A percentile compares a stretch with the other conserved stretches of the same genome.
These are phyloP conservation scores for Conringia planisiliqua DNA, from an alignment of 345 rosid species.

Conservation along the genomic window DNA sequence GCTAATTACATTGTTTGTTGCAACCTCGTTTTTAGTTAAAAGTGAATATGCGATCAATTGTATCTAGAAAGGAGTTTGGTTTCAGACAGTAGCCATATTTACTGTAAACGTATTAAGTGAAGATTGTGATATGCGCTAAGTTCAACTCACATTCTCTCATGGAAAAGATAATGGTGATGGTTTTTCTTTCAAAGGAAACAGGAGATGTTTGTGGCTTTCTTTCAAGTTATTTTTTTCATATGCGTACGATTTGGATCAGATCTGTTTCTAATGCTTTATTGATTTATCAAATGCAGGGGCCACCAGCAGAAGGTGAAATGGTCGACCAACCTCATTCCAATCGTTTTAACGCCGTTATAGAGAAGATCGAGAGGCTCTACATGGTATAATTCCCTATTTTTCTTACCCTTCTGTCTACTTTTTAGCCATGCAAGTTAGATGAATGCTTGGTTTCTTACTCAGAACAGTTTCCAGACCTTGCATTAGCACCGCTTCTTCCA, in stretches of 20 bases:
- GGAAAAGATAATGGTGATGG: neutral
- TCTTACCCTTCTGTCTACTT: neutral
- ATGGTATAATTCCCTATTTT: constrained; percentile 45
- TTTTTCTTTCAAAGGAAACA: neutral
- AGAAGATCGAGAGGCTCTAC: constrained; percentile 95
- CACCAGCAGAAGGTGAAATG: constrained; percentile 42
- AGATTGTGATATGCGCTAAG: neutral
- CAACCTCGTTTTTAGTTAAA: neutral
- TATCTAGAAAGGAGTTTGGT: neutral
- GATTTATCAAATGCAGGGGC: constrained; percentile 44
- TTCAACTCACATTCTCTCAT: neutral
- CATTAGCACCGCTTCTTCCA: neutral
- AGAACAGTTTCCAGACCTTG: neutral
- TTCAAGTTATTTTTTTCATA: neutral
- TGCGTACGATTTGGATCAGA: neutral
- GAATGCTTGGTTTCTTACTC: neutral
- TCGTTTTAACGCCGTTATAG: constrained; percentile 87
- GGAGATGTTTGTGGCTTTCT: neutral
- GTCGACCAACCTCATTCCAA: constrained; percentile 59
- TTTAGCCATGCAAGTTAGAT: neutral
- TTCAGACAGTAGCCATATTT: neutral
- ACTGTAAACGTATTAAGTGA: neutral
- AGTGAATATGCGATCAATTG: neutral
- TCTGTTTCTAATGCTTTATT: neutral
- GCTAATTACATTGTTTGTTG: neutral